Evolutionary conservation across 345 rosid species (phyloP).

Genomic region (Acer negundo): DNA sequence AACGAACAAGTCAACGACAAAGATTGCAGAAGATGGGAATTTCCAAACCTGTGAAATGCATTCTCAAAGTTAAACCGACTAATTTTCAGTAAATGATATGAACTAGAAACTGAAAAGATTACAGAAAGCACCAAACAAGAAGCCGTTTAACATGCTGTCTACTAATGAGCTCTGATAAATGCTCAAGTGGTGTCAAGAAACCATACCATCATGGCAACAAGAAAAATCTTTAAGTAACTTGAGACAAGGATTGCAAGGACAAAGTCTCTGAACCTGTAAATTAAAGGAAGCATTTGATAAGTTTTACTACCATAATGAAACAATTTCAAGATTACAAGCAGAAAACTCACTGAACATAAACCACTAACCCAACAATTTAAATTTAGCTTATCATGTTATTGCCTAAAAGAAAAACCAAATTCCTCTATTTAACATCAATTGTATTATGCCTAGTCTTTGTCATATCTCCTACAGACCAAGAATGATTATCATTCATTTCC

Average conservation of each 20-base stretch:
- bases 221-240: constrained; percentile 75
- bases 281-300: background rate
- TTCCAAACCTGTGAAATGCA: constrained; percentile 71
- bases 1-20: constrained; percentile 70
- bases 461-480: background rate
- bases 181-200: constrained; percentile 14
- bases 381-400: background rate
- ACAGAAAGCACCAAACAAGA: background rate
- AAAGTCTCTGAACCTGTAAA: constrained; percentile 51
- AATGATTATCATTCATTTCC: background rate
- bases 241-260: constrained; percentile 61
- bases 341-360: background rate
- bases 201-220: constrained; percentile 68
- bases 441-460: background rate
- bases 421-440: background rate
- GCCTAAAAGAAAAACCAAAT: background rate
- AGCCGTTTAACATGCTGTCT: background rate
- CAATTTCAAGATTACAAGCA: background rate
- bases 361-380: background rate
- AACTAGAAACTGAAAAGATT: background rate
- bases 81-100: background rate
- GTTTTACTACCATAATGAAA: background rate
- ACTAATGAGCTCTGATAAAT: background rate
- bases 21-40: constrained; percentile 70
- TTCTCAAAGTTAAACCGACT: constrained; percentile 13